A percentile compares a stretch with the other conserved stretches of the same genome.
Evolutionary conservation across 148 eudicot genomes (phyloP).

Genomic region (Spergularia marina): DNA sequence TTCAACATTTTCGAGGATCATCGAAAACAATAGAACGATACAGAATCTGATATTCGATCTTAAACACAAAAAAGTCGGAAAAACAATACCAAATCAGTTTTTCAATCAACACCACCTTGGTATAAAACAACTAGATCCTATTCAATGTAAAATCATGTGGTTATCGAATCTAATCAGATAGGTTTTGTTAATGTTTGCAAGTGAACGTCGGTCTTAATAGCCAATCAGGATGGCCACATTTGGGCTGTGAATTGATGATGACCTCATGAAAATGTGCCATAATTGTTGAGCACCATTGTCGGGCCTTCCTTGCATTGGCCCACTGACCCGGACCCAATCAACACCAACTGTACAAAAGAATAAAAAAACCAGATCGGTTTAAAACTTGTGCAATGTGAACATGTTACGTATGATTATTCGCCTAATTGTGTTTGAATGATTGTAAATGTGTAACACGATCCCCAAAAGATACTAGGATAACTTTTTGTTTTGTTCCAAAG

Average conservation of each 20-base stretch:
- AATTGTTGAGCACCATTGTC: slow-evolving; percentile 19
- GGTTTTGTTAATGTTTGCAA: neutral
- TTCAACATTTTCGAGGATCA: neutral
- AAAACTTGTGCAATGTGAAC: slow-evolving; percentile 18
- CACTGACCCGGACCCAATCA: neutral
- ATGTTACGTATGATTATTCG: neutral
- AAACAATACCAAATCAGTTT: neutral
- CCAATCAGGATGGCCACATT: slow-evolving; percentile 3
- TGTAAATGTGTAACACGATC: no score
- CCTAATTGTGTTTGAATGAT: no score
- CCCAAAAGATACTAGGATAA: no score
- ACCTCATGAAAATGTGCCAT: slow-evolving; percentile 1
- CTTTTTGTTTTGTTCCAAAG: no score
- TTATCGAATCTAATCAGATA: neutral
- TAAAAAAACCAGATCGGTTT: no score
- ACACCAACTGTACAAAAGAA: no score
- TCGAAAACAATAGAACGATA: no score
- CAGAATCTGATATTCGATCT: no score
- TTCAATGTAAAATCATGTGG: neutral
- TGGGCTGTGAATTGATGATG: neutral
- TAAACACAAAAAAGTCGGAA: neutral
- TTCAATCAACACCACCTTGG: neutral
- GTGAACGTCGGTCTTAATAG: slow-evolving; percentile 2
- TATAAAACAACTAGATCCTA: neutral
- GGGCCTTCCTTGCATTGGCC: slow-evolving; percentile 11